A percentile compares a stretch with the other conserved stretches of the same genome.
Conservation (phyloP, 116 monocot species). For the Iris pallida region DNA sequence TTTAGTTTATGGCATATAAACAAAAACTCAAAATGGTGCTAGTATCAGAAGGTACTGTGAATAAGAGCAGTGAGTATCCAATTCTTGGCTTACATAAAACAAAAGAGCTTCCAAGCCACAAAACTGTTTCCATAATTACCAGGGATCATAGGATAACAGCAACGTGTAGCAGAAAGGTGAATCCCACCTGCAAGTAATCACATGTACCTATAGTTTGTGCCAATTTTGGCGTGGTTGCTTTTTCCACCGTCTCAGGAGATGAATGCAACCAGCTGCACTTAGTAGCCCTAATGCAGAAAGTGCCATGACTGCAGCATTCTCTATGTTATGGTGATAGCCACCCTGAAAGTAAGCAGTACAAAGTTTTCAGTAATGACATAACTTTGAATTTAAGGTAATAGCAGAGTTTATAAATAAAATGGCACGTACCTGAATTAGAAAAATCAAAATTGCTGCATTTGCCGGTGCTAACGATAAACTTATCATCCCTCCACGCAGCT, state of each 20-base stretch:
- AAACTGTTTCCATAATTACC: no score
- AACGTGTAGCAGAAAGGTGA: no score
- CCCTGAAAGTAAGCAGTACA: slow-evolving; percentile 51
- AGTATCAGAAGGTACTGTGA: no score
- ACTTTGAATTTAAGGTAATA: no score
- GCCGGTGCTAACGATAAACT: slow-evolving; percentile 64
- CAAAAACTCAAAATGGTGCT: no score
- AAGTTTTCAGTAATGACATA: no score
- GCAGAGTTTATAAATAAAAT: slow-evolving; percentile 4
- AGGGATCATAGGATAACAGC: no score
- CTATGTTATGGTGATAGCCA: slow-evolving; percentile 46
- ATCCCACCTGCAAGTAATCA: no score
- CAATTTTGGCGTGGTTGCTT: slow-evolving; percentile 56
- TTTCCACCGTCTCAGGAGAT: slow-evolving; percentile 50
- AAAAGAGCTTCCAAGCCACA: no score
- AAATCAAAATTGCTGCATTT: slow-evolving; percentile 63
- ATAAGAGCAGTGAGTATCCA: no score
- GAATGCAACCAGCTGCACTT: slow-evolving; percentile 54
- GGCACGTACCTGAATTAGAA: slow-evolving; percentile 48
- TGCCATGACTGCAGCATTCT: slow-evolving; percentile 56
- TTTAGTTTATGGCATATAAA: no score
- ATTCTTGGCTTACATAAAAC: no score
- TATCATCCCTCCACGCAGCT: slow-evolving; percentile 92
- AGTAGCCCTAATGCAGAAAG: slow-evolving; percentile 57
- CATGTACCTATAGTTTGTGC: slow-evolving; percentile 28